Evolutionary conservation across 2,329 filamentous ascomycete species (phyloP), one percentile per base, ranked within the genome.

Genomic region (Talaromyces pinophilus): DNA sequence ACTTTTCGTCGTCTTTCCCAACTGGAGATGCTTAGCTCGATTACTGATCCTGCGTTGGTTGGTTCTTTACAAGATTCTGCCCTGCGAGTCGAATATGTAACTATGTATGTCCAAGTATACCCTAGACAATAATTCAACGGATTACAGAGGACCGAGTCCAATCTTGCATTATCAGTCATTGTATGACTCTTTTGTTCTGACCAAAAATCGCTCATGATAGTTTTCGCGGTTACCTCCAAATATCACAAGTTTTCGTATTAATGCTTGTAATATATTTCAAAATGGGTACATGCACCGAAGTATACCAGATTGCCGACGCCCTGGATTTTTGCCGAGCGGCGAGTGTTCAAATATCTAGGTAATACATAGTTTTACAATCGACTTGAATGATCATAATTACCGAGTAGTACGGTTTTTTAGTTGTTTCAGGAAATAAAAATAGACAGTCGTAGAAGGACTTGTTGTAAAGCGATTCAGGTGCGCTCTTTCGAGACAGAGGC

Each of bases 371-470:
- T 19, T 35, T 19, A 19, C 17, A 38, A 55, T 38, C 10, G 30
- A 19, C 17, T 4, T 3, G 2, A 22, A 11, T 11, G 13, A 22
- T 13, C 28, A 55, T 19, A n/a, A 22, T 38, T 22, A 35, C 17
- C 52, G 17, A 55, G 30, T 33, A n/a, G 50, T 33, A n/a, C 17
- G 4, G 5, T 15, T 28, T 28, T n/a, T 54, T 54, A 54, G 25
- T 33, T 54, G 50, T 54, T 54, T 54, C 50, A 54, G 50, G 17
- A 30, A 10, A 28, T 33, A 54, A n/a, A 33, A 54, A 30, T 54
- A 33, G 50, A 6, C 22, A 25, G 5, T 30, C 17, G 7, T 33
- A 7, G 28, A 30, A 33, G 15, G 25, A 54, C n/a, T n/a, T n/a
- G 48, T 10, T 54, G 50, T n/a, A n/a, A 33, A 54, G 50, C 28